Base-by-base conservation (phyloP, 345 rosid species). In the Eucalyptus lansdowneana region DNA sequence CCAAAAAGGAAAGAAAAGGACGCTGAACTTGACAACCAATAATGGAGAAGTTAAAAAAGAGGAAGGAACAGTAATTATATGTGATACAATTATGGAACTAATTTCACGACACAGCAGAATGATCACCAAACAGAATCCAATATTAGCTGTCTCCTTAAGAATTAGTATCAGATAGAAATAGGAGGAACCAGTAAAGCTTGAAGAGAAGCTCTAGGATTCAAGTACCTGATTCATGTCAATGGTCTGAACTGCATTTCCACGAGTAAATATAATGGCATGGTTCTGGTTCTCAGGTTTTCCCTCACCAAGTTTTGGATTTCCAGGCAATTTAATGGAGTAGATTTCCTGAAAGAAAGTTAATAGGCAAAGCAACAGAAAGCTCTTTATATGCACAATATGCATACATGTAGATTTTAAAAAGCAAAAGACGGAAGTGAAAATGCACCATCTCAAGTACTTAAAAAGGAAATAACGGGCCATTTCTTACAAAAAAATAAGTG, bases 201-300 rank as follows among this genome's bases (percentile, higher is more conserved):
- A 76, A 76, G 83, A 42, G 80, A 27, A 44, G 31, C 88, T 5
- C 45, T 81, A 51, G 45, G 25, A 37, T 37, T 37, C 62, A 58
- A 58, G 86, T 88, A 96, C 99, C 97, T 97, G 99, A 93, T 97
- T 97, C 99, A 97, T 97, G 94, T 97, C 99, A 90, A 97, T 97
- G 51, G 99, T 97, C 93, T 97, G 99, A 89, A 97, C 89, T 87
- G 99, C 99, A 94, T 93, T 97, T 94, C 99, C 99, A 53, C 99
- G 99, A 88, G 99, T 97, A 93, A 97, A 97, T 87, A 97, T 89
- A 93, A 97, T 92, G 31, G 99, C 99, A 90, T 97, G 99, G 90
- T 97, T 97, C 94, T 97, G 99, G 94, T 97, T 97, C 94, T 97
- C 99, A 88, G 99, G 99, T 93, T 97, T 97, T 88, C 99, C 99